Evolutionary conservation across 2,329 filamentous ascomycete species (phyloP).

Genomic region (Penicillium carneum): DNA sequence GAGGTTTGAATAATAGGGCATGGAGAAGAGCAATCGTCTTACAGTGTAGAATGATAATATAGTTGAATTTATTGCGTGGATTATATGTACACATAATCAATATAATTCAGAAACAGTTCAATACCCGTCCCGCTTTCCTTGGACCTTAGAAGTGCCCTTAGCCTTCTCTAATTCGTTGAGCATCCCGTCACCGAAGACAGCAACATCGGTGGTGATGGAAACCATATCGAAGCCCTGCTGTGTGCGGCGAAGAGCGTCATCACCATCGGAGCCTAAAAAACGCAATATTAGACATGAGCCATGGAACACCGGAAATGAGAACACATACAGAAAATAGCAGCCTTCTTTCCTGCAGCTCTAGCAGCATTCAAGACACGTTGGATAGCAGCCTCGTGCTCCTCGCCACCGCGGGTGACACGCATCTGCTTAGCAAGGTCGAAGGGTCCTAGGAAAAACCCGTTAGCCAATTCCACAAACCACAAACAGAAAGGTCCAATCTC

Average conservation of each 20-base stretch:
- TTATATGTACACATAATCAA: conserved; percentile 6
- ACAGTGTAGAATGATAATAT: neutral
- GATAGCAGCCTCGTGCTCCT: conserved; percentile 53
- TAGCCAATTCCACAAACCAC: neutral
- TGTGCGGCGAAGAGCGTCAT: conserved; percentile 44
- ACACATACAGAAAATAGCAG: conserved; percentile 53
- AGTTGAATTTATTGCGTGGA: neutral
- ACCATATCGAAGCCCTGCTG: conserved; percentile 54
- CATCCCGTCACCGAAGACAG: conserved; percentile 45
- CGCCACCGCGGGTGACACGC: conserved; percentile 45
- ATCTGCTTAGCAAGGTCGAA: conserved; percentile 52
- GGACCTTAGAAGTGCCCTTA: conserved; percentile 31
- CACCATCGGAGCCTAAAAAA: conserved; percentile 43
- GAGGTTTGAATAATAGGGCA: too few relatives aligned
- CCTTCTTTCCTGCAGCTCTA: conserved; percentile 48
- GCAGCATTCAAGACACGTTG: conserved; percentile 46
- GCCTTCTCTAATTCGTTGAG: conserved; percentile 43
- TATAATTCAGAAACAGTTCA: neutral
- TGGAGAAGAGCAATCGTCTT: neutral
- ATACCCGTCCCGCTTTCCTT: conserved; percentile 27
- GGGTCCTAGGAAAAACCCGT: conserved; percentile 30
- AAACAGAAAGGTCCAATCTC: neutral
- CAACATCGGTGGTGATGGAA: conserved; percentile 50
- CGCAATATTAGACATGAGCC: neutral
- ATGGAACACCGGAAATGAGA: neutral